phyloP scores from a whole-genome alignment of 768 basidiomycete genomes.

The Rhodotorula babjevae region DNA sequence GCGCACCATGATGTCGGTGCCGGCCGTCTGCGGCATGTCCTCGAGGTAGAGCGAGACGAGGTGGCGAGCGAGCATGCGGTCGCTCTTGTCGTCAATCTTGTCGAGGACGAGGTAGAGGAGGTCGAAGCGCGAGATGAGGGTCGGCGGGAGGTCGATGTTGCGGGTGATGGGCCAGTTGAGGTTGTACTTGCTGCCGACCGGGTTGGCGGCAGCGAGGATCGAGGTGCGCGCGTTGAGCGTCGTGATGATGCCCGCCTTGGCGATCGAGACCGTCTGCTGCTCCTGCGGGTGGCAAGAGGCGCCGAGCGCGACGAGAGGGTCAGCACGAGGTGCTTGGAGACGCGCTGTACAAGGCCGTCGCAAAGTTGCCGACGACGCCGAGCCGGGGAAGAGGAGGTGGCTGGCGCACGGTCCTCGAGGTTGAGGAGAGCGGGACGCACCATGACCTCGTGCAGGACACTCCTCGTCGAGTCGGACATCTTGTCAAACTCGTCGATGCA shows the following conservation, averaged over 20 bases:
- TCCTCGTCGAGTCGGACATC: conserved; percentile 54
- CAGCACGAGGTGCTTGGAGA: background rate
- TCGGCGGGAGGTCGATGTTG: conserved; percentile 96
- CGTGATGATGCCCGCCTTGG: conserved; percentile 56
- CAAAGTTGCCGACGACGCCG: too few relatives aligned
- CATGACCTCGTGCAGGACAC: conserved; percentile 56
- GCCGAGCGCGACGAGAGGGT: background rate
- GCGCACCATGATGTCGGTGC: conserved; percentile 71
- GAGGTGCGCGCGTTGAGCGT: conserved; percentile 56
- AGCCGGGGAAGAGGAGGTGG: too few relatives aligned
- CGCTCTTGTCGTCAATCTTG: conserved; percentile 80
- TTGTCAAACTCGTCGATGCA: conserved; percentile 92
- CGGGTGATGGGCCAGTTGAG: conserved; percentile 82
- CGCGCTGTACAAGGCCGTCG: too few relatives aligned
- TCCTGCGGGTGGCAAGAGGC: conserved; percentile 52
- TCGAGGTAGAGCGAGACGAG: conserved; percentile 90
- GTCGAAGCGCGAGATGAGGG: conserved; percentile 95
- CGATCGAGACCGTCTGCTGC: conserved; percentile 57
- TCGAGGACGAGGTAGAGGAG: conserved; percentile 92
- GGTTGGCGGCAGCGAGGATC: conserved; percentile 87
- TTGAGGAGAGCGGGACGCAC: conserved; percentile 49
- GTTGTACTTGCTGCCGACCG: conserved; percentile 92
- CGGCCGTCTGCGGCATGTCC: conserved; percentile 66
- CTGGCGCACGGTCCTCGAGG: too few relatives aligned
- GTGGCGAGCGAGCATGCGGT: conserved; percentile 83